Conservation (phyloP, 805 yeast species). For the Ogataea chonburiensis region DNA sequence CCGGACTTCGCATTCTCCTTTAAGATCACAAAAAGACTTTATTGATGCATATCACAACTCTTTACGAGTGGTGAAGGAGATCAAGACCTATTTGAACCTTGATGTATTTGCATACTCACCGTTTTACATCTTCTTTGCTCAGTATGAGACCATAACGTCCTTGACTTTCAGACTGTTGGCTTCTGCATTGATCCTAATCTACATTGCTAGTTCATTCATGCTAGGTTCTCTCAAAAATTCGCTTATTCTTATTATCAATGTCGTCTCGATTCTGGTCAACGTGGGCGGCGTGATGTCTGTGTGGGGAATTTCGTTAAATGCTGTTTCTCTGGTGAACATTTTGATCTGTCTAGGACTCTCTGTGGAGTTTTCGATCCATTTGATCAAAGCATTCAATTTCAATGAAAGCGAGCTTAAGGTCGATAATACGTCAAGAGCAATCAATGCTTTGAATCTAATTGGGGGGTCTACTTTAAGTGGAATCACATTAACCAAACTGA, state of each 20-base stretch:
- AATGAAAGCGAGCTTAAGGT: conserved; percentile 16
- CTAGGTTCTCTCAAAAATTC: conserved; percentile 71
- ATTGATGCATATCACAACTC: conserved; percentile 77
- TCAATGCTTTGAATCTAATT: conserved; percentile 67
- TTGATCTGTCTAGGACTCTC: conserved; percentile 92
- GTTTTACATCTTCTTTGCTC: conserved; percentile 90
- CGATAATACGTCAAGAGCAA: conserved; percentile 37
- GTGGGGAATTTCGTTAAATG: conserved; percentile 78
- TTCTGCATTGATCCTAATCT: conserved; percentile 50
- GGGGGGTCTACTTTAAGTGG: conserved; percentile 93
- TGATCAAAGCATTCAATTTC: conserved; percentile 70
- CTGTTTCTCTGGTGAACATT: conserved; percentile 84
- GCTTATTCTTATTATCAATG: conserved; percentile 52
- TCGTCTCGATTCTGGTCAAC: conserved; percentile 62
- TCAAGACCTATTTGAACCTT: conserved; percentile 40
- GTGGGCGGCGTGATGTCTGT: conserved; percentile 79
- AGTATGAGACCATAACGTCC: conserved; percentile 65
- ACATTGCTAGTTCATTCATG: conserved; percentile 51
- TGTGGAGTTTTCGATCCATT: conserved; percentile 89
- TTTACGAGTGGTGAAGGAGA: conserved; percentile 58
- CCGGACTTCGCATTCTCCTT: conserved; percentile 75
- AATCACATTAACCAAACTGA: conserved; percentile 81
- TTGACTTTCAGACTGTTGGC: conserved; percentile 55
- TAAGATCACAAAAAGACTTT: conserved; percentile 80
- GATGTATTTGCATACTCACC: conserved; percentile 88